Evolutionary conservation across 2,329 filamentous ascomycete genomes (phyloP).

Genomic region (Claviceps sp.): DNA sequence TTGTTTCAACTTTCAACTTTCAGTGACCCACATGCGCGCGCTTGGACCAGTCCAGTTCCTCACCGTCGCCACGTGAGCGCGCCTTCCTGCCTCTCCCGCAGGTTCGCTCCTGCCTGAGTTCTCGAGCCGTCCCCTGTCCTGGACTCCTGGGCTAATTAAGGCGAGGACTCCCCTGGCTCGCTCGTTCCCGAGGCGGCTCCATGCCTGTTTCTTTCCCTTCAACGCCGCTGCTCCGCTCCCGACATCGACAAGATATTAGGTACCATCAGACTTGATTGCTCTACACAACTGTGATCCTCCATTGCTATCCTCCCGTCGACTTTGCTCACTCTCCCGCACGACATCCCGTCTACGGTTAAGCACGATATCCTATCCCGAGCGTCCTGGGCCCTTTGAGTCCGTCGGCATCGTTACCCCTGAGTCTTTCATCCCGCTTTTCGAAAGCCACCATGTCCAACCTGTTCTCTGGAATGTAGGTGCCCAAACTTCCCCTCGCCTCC

Average conservation of each 20-base stretch:
- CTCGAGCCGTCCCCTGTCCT: background rate
- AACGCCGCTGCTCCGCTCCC: background rate
- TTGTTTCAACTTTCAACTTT: too few species aligned
- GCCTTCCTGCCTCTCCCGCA: too few species aligned
- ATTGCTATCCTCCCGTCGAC: background rate
- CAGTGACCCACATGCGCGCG: too few species aligned
- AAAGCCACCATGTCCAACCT: constrained; percentile 41
- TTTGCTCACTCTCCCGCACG: constrained; percentile 3
- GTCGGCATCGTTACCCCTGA: constrained; percentile 4
- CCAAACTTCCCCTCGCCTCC: background rate
- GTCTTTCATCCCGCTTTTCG: constrained; percentile 5
- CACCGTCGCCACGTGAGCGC: too few species aligned
- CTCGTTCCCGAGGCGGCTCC: background rate
- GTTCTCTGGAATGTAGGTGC: constrained; percentile 48
- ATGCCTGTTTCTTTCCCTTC: background rate
- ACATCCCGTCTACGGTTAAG: constrained; percentile 3
- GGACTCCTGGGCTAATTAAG: background rate
- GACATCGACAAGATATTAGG: background rate
- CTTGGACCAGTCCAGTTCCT: too few species aligned
- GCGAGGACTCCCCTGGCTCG: background rate
- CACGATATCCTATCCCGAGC: constrained; percentile 6
- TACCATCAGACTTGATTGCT: background rate
- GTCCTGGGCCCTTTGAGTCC: background rate
- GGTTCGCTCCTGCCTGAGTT: background rate
- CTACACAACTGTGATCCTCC: background rate